These are phyloP conservation scores for Cercospora brassicicola DNA, from an alignment of 2,329 filamentous ascomycete species.

Conservation along the genomic window DNA sequence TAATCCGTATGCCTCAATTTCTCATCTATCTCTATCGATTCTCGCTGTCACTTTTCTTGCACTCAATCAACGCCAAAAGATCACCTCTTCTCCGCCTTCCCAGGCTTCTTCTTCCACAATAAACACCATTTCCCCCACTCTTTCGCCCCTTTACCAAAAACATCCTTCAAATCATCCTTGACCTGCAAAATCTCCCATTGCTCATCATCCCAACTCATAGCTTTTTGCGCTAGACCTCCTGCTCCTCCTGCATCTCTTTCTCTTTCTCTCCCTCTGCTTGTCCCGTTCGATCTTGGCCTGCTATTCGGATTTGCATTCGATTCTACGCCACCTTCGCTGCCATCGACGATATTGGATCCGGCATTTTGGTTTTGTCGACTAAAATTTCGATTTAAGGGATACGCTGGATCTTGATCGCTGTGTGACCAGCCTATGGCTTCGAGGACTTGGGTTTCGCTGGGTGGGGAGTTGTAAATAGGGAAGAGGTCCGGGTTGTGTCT, in stretches of 20 bases:
- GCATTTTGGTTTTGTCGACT: neutral
- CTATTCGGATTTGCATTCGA: neutral
- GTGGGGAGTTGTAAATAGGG: conserved; percentile 33
- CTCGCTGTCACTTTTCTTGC: no score
- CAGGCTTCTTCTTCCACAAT: conserved; percentile 37
- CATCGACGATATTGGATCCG: neutral
- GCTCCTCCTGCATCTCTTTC: conserved; percentile 15
- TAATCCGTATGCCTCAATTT: no score
- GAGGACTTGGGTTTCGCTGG: conserved; percentile 44
- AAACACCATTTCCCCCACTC: conserved; percentile 26
- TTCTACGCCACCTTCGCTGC: neutral
- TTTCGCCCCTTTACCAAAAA: conserved; percentile 22
- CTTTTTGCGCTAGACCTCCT: neutral
- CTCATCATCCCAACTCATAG: conserved; percentile 48
- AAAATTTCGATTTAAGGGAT: neutral
- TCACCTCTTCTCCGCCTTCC: conserved; percentile 34
- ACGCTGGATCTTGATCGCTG: conserved; percentile 33
- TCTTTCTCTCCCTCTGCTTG: neutral
- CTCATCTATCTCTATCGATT: no score
- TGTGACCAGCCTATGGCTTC: conserved; percentile 49
- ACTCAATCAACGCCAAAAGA: no score
- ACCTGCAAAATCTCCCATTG: conserved; percentile 39
- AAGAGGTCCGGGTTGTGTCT: conserved; percentile 42
- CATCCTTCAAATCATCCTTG: conserved; percentile 25
- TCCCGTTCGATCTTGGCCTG: neutral